Evolutionary conservation across 73 alveolate genomes (phyloP).

Genomic region (Diophrys sp.): DNA sequence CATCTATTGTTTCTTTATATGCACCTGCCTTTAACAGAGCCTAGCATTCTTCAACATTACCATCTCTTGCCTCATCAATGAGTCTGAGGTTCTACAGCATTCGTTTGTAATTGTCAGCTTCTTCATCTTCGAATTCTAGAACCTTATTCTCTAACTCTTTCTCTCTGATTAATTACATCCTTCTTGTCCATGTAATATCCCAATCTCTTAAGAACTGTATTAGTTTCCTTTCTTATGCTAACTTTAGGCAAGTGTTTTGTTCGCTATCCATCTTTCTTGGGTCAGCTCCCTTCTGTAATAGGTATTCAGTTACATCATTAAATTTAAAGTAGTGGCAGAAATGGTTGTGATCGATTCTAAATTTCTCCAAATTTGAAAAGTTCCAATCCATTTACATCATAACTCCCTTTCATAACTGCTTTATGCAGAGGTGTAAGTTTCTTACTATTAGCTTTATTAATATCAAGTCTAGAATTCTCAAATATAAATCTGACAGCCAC

Average conservation of each 20-base stretch:
- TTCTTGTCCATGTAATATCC: background rate
- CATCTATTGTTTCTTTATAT: background rate
- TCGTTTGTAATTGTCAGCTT: background rate
- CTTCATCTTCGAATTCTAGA: background rate
- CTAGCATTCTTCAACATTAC: background rate
- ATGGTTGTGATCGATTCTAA: too few species aligned
- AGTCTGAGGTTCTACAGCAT: background rate
- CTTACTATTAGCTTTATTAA: background rate
- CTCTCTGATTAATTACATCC: background rate
- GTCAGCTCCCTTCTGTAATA: background rate
- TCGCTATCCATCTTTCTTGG: background rate
- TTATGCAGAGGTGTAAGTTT: background rate
- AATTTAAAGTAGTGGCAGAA: too few species aligned
- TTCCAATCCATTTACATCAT: too few species aligned
- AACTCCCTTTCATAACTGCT: background rate
- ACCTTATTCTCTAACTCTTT: background rate
- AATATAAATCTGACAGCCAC: background rate
- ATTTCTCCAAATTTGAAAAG: too few species aligned
- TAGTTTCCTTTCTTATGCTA: background rate
- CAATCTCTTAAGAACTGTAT: background rate
- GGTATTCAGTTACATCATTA: background rate
- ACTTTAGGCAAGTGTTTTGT: background rate
- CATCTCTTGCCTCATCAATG: background rate
- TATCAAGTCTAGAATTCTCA: background rate
- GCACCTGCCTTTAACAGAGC: background rate